phyloP scores from a whole-genome alignment of 2,329 filamentous ascomycete genomes.

The Diplodia intermedia region DNA sequence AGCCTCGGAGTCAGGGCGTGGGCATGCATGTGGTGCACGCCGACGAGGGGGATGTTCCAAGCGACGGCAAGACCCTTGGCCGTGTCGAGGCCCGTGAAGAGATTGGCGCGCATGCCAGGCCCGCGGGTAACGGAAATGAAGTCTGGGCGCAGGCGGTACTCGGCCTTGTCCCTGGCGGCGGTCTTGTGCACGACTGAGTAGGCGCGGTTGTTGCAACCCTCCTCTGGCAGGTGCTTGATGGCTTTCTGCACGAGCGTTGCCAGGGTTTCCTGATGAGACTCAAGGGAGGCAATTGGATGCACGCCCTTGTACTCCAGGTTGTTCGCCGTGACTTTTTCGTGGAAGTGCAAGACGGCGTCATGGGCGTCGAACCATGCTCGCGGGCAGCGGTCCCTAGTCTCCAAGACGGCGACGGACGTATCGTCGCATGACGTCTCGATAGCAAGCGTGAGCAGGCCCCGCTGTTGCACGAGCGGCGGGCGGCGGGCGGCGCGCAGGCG shows the following conservation, averaged over 20 bases:
- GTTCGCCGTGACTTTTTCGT: slow-evolving; percentile 82
- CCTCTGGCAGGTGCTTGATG: slow-evolving; percentile 61
- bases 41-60: slow-evolving; percentile 82
- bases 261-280: slow-evolving; percentile 76
- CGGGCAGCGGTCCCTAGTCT: slow-evolving; percentile 45
- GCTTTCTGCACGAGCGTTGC: slow-evolving; percentile 72
- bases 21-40: slow-evolving; percentile 90
- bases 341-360: slow-evolving; percentile 71
- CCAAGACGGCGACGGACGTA: slow-evolving; percentile 84
- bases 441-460: slow-evolving; percentile 62
- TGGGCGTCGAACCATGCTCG: not conserved
- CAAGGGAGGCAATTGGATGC: slow-evolving; percentile 75
- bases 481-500: not conserved
- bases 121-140: slow-evolving; percentile 90
- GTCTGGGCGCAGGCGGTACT: slow-evolving; percentile 65
- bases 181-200: not conserved
- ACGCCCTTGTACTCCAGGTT: slow-evolving; percentile 78
- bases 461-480: slow-evolving; percentile 32
- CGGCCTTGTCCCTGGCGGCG: not conserved
- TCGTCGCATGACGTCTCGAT: slow-evolving; percentile 93
- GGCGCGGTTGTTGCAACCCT: not conserved
- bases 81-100: slow-evolving; percentile 78
- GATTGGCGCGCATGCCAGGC: slow-evolving; percentile 82
- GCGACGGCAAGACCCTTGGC: slow-evolving; percentile 88
- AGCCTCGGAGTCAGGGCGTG: slow-evolving; percentile 89